Evolutionary conservation across 306 rosid genomes (phyloP).

Genomic region (Adenanthera pavonina): DNA sequence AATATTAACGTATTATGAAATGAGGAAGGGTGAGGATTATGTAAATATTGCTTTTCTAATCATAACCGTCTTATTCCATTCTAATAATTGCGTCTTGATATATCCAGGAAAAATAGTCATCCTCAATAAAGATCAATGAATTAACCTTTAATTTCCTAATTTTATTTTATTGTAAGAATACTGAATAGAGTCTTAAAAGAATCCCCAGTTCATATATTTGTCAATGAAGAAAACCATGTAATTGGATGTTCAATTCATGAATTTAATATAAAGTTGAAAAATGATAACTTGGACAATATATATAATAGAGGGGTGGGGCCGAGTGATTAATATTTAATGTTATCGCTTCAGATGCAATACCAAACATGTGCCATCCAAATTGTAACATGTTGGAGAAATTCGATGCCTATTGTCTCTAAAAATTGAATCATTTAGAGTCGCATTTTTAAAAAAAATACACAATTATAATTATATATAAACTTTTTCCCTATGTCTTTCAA

Average conservation of each 20-base stretch:
- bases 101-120: background rate
- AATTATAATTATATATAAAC: background rate
- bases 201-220: background rate
- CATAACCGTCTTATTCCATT: background rate
- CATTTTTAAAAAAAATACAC: no score
- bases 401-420: background rate
- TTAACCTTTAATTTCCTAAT: background rate
- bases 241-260: conserved; percentile 4
- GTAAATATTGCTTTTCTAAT: background rate
- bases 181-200: background rate
- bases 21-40: background rate
- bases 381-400: background rate
- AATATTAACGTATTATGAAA: background rate
- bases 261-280: conserved; percentile 7
- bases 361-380: background rate
- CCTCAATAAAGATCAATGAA: background rate
- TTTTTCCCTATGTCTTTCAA: no score
- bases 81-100: background rate
- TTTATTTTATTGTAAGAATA: background rate
- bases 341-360: background rate
- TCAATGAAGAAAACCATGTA: background rate
- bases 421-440: background rate
- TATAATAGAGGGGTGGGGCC: background rate
- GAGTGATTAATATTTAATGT: background rate
- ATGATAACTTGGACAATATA: background rate